Percentiles rank a stretch among this genome's conserved stretches.
These are phyloP conservation scores for Phytophthora citricola DNA, from an alignment of 352 stramenopile species.

Conservation along the genomic window DNA sequence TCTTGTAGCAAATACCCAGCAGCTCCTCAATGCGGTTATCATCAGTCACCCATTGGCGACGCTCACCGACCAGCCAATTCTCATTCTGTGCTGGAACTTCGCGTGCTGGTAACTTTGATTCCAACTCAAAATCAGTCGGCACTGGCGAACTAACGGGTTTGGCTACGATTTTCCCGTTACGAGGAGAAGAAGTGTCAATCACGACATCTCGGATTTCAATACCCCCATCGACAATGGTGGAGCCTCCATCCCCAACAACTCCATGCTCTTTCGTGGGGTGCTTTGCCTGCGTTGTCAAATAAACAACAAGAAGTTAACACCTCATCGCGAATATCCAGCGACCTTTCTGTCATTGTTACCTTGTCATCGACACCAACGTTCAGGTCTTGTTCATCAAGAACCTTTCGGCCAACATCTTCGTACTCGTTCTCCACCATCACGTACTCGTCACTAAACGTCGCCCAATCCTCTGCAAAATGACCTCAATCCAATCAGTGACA, in stretches of 20 bases:
- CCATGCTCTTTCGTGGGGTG: constrained; percentile 26
- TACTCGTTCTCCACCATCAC: constrained; percentile 87
- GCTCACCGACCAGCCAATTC: constrained; percentile 44
- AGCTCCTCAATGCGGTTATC: constrained; percentile 76
- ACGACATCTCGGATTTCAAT: constrained; percentile 44
- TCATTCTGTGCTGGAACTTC: constrained; percentile 43
- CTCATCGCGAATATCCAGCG: background rate
- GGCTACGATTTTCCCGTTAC: constrained; percentile 11
- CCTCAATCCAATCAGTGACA: no score
- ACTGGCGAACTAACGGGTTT: constrained; percentile 1
- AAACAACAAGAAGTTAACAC: constrained; percentile 12
- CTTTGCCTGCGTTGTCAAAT: constrained; percentile 22
- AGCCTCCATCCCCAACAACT: constrained; percentile 9
- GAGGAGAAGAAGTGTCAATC: constrained; percentile 43
- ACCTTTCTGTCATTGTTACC: constrained; percentile 19
- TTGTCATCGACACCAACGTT: constrained; percentile 54
- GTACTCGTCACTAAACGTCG: constrained; percentile 79
- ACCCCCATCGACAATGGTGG: constrained; percentile 32
- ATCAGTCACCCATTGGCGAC: constrained; percentile 57
- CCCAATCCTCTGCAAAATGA: constrained; percentile 60
- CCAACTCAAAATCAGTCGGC: constrained; percentile 11
- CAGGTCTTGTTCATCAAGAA: constrained; percentile 65
- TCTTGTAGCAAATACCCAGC: constrained; percentile 86
- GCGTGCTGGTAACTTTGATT: constrained; percentile 33
- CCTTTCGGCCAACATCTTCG: constrained; percentile 75